These are phyloP conservation scores for Aurinia saxatilis DNA, from an alignment of 345 rosid species.

Conservation along the genomic window DNA sequence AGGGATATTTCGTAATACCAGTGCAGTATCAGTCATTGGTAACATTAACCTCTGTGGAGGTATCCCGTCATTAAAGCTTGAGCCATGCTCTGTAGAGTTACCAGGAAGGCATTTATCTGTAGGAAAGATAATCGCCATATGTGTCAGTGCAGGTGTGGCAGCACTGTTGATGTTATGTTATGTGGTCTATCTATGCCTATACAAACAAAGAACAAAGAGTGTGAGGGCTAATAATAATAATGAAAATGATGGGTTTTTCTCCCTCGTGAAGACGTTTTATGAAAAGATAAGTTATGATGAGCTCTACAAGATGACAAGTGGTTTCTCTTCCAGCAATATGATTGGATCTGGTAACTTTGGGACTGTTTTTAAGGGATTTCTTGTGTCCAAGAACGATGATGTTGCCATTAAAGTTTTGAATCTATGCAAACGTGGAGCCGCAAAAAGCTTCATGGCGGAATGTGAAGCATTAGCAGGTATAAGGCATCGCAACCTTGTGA, in stretches of 20 bases:
- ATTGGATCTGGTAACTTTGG: conserved; percentile 27
- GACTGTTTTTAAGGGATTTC: conserved; percentile 2
- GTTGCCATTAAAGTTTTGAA: conserved; percentile 36
- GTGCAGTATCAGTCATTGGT: no score
- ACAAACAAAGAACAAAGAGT: background rate
- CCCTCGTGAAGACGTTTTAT: background rate
- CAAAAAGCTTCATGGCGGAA: conserved; percentile 40
- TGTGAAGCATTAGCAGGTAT: conserved; percentile 31
- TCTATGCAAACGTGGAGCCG: conserved; percentile 31
- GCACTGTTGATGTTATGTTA: conserved; percentile 19
- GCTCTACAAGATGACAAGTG: conserved; percentile 17
- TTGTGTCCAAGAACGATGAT: background rate
- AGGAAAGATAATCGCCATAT: background rate
- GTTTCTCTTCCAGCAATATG: conserved; percentile 22
- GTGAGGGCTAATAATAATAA: background rate
- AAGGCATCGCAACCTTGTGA: conserved; percentile 39
- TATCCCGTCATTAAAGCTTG: background rate
- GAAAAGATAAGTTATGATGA: conserved; percentile 19
- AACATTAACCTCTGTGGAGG: conserved; percentile 18
- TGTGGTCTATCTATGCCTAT: conserved; percentile 19
- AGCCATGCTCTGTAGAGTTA: background rate
- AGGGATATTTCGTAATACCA: background rate
- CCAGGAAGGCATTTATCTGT: background rate
- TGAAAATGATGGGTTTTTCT: background rate
- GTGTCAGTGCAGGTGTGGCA: background rate